These are phyloP conservation scores for Diaporthe destruens DNA, from an alignment of 2,329 filamentous ascomycete genomes.

Conservation along the genomic window DNA sequence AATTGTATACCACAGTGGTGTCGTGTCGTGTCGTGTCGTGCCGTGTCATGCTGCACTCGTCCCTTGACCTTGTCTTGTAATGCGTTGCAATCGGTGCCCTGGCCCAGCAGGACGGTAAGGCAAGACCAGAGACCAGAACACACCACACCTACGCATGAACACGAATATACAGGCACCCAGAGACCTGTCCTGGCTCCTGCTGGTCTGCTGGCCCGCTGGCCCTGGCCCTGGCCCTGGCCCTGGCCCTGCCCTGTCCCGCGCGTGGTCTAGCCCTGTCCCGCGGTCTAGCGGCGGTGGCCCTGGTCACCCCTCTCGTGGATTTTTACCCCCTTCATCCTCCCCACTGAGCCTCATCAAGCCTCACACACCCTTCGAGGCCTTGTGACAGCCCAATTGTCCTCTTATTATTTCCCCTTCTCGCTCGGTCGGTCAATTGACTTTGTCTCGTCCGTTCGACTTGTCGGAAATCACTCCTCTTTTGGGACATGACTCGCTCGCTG, in stretches of 20 bases:
- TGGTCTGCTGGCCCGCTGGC: neutral
- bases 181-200: neutral
- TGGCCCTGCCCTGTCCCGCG: neutral
- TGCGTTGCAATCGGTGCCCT: neutral
- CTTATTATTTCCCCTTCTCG: slow-evolving; percentile 8
- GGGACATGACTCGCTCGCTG: slow-evolving; percentile 37
- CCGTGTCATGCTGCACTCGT: neutral
- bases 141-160: slow-evolving; percentile 10
- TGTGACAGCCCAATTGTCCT: neutral
- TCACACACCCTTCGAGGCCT: slow-evolving; percentile 9
- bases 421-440: slow-evolving; percentile 6
- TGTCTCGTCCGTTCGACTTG: slow-evolving; percentile 20
- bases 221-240: neutral
- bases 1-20: too few relatives aligned
- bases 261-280: neutral
- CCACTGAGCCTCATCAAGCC: slow-evolving; percentile 7
- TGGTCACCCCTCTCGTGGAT: slow-evolving; percentile 32
- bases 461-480: slow-evolving; percentile 32
- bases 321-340: slow-evolving; percentile 37
- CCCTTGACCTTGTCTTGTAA: slow-evolving; percentile 1
- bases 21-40: neutral
- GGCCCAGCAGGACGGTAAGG: slow-evolving; percentile 4
- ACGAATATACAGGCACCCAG: neutral
- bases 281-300: neutral
- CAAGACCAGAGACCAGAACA: slow-evolving; percentile 3